A percentile compares a stretch with the other conserved stretches of the same genome.
Evolutionary conservation across 345 rosid genomes (phyloP).

Genomic region (Syzygium aqueum): DNA sequence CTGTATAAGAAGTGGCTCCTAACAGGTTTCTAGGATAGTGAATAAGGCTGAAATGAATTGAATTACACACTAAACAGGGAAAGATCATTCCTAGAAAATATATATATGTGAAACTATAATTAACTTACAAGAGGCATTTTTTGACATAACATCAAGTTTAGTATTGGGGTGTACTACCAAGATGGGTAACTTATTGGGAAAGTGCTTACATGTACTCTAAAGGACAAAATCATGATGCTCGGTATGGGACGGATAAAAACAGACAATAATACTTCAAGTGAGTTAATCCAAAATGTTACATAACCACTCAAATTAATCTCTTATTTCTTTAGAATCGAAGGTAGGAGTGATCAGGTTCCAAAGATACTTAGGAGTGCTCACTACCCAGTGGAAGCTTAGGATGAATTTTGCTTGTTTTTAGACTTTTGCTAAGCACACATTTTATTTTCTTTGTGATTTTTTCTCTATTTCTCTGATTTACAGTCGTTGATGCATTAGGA

Average conservation of each 20-base stretch:
- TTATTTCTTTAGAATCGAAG: not conserved
- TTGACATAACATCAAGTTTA: not conserved
- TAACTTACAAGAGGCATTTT: not conserved
- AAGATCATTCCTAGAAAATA: not conserved
- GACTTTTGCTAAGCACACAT: not conserved
- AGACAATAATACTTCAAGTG: not conserved
- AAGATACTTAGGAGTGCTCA: not conserved
- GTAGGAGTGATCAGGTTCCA: not conserved
- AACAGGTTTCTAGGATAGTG: too few species aligned
- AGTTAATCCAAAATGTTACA: not conserved
- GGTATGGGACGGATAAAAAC: not conserved
- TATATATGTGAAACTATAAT: not conserved
- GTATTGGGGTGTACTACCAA: not conserved
- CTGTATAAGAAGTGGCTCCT: not conserved
- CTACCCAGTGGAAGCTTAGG: not conserved
- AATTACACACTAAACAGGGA: not conserved
- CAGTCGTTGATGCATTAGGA: not conserved
- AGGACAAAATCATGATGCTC: not conserved
- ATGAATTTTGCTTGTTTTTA: not conserved
- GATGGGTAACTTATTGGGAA: not conserved
- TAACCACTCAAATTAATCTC: not conserved
- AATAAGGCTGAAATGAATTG: not conserved
- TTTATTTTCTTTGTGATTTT: not conserved
- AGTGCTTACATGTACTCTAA: not conserved
- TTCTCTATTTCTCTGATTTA: not conserved